Base-by-base conservation (phyloP, 805 yeast genomes). In the Myxozyma lipomycoides region DNA sequence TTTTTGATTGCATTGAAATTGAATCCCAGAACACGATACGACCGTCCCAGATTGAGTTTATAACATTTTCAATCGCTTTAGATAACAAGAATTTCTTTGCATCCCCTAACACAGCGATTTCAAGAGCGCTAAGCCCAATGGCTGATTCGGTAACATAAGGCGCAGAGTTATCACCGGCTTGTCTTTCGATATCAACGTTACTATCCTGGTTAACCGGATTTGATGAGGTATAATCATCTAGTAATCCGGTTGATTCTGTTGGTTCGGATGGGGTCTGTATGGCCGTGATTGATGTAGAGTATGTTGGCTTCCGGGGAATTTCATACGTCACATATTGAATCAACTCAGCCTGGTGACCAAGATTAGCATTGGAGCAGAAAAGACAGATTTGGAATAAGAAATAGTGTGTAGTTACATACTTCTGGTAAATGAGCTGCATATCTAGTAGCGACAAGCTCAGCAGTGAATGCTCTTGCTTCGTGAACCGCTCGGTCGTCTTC, bases 11-110 rank as follows among this genome's bases (percentile, higher is more conserved):
- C 4, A 60, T 46, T 25, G 60, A 52, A 35, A 66, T 66, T 18
- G 50, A 54, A 36, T 65, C 61, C 70, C 70, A 66, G 34, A 64
- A 66, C 24, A 67, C 68, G 37, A 66, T 63, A n/a, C 59, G 51
- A 12, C 70, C 70, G 15, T 54, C 59, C 70, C 70, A 66, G 10
- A 66, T 57, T 2, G 62, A 60, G 15, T 50, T 37, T 19, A 66
- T 48, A 10, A 67, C 55, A 18, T 63, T 46, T 41, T 64, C 62
- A 21, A 66, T 62, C 1, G 66, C 56, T 3, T 60, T 57, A 1
- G 67, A 52, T 12, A 62, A 46, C 17, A 66, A 49, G 37, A 66
- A 67, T 37, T 62, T 60, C 40, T 58, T 55, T 1, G 67, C 67
- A n/a, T 52, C 60, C 15, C 57, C 60, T n/a, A 62, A 42, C 9